Evolutionary conservation across 192 early-diverging fungal genomes (phyloP), one percentile per base, ranked within the genome.

Genomic region (Backusella liffmaniae): DNA sequence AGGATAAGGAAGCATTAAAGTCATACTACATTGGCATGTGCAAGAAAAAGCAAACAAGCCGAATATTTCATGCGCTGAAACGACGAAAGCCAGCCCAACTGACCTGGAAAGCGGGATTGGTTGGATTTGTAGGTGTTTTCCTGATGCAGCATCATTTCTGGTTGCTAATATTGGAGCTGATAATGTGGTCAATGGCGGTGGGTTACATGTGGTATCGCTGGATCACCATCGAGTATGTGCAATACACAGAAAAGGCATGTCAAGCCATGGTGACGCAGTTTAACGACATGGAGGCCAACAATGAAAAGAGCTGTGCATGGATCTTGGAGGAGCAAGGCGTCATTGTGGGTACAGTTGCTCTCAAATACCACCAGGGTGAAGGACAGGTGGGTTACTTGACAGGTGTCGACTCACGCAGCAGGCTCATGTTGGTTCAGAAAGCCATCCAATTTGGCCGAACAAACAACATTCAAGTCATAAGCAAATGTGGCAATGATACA

Each of bases 391-490:
- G 46, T n/a, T 56, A 42, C 37, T 49, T 79, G 18, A 78, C 62
- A 67, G 65, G 36, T 4, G 16, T 16, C 4, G 53, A 69, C 16
- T n/a, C 65, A 9, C 46, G 42, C n/a, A 41, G 51, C 2, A 66
- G 70, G 15, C 56, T 62, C 6, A 44, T 42, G 18, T 34, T 79
- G 32, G 77, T 79, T 62, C 72, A 74, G 73, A 74, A 49, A 30
- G 73, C 73, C 10, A 73, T 79, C 34, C 42, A 42, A 36, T 74
- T 70, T 70, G 77, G 66, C 39, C 72, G 67, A 69, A 10, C 67
- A 42, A 67, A 79, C 32, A 66, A 74, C 23, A 79, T 79, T 34
- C 18, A 68, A 32, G 77, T 79, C 8, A 68, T 79, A 21, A 74
- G 65, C 32, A 66, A 79, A 65, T 44, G 49, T 67, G 35, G 41